Base-by-base conservation (phyloP, 176 grass and related monocot species). In the Bromus sterilis region DNA sequence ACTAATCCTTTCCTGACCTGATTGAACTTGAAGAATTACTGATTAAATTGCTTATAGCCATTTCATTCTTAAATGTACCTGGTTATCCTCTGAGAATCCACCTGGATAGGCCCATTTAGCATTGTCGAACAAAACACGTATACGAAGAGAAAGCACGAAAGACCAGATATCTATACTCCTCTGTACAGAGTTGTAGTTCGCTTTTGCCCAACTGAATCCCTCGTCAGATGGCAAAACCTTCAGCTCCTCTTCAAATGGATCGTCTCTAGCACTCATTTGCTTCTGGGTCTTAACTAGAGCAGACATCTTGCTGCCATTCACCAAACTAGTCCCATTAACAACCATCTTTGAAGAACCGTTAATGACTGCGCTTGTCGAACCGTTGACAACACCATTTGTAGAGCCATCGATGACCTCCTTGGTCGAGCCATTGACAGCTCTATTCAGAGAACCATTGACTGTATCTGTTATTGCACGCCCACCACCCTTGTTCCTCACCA, bases 191-290 rank as follows among this genome's bases (percentile, higher is more conserved):
- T 89, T 98, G 65, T 98, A 98, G 74, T 79, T 94, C 30, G 94
- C 90, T 79, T 98, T 94, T 32, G 95, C 88, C 95, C 95, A 98
- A 73, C 92, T 98, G 72, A 98, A 98, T 53, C 92, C 88, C 68
- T 98, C 95, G 20, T 98, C 95, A 42, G 95, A 98, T 55, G 95
- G 95, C 76, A 98, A 84, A 87, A 98, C 53, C 86, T 80, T 98
- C 66, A 98, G 76, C 67, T 98, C 92, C 69, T 91, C 90, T 67
- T 81, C 81, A 74, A 94, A 87, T 7, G 81, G 73, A 46, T 82
- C 71, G 70, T 87, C 83, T 35, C 83, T 78, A 20, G 30, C 62
- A 26, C 76, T 53, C 21, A 42, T 83, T 69, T 58, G 71, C 76
- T 87, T 94, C 74, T 82, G 81, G 20, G 65, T 91, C 62, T 91